Percentiles rank a stretch among this genome's conserved stretches.
phyloP scores from a whole-genome alignment of 2,329 filamentous ascomycete species.

The Colletotrichum horii region DNA sequence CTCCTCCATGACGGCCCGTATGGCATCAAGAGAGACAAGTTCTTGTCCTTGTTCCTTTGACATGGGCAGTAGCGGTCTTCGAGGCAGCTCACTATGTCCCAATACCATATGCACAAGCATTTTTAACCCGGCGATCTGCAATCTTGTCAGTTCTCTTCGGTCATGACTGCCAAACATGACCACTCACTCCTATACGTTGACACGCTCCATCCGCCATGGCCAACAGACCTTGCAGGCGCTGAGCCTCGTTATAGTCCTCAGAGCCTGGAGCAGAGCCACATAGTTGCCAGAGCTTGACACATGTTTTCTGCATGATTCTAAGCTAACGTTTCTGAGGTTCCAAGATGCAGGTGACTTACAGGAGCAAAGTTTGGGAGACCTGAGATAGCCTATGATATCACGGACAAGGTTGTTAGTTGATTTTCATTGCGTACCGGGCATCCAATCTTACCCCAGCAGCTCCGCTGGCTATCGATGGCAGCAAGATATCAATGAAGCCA shows the following conservation, averaged over 20 bases:
- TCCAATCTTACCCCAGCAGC: background rate
- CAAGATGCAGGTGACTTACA: background rate
- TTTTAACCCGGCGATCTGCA: background rate
- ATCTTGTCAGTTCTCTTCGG: background rate
- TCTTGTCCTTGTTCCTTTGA: background rate
- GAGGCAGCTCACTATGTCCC: background rate
- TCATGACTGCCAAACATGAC: rapidly evolving
- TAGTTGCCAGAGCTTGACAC: background rate
- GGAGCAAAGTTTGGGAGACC: background rate
- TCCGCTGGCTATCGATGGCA: background rate
- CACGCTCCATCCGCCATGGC: background rate
- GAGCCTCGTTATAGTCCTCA: background rate
- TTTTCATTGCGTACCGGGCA: rapidly evolving
- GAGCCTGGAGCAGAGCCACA: background rate
- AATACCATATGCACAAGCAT: background rate
- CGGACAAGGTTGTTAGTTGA: background rate
- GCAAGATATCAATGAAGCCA: background rate
- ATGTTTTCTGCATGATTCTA: background rate
- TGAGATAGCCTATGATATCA: background rate
- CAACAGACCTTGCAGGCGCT: background rate
- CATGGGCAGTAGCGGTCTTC: background rate
- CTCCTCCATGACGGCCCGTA: background rate
- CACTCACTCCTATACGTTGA: background rate
- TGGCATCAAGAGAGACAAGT: background rate
- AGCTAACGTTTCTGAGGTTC: background rate